Evolutionary conservation across 2,329 filamentous ascomycete genomes (phyloP).

Genomic region (Trichoderma endophyticum): DNA sequence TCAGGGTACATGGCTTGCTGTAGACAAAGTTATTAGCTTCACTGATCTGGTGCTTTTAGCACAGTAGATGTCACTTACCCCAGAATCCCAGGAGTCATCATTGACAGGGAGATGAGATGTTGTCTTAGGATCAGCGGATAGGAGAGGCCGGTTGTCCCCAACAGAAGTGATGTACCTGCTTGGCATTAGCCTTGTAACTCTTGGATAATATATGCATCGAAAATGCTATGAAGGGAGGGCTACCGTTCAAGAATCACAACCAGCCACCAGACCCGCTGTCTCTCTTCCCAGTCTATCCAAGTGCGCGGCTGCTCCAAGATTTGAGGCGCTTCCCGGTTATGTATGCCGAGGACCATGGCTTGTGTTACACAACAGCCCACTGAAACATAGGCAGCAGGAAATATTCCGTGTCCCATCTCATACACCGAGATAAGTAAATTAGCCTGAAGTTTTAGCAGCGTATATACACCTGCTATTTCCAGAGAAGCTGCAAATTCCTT

Average conservation of each 20-base stretch:
- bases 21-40: not conserved
- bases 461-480: constrained; percentile 26
- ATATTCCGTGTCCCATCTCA: constrained; percentile 35
- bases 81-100: constrained; percentile 28
- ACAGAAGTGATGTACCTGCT: constrained; percentile 25
- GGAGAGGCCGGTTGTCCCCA: constrained; percentile 24
- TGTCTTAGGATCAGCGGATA: constrained; percentile 27
- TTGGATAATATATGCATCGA: not conserved
- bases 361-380: constrained; percentile 29
- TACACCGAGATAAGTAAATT: constrained; percentile 31
- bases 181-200: not conserved
- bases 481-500: constrained; percentile 21
- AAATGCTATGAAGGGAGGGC: not conserved
- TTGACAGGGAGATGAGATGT: constrained; percentile 29
- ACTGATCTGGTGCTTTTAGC: not conserved
- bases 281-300: constrained; percentile 33
- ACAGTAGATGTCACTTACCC: not conserved
- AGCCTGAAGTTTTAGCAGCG: constrained; percentile 28
- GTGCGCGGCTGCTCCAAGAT: constrained; percentile 27
- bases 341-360: constrained; percentile 21
- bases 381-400: constrained; percentile 32
- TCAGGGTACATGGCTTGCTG: constrained; percentile 18
- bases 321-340: constrained; percentile 22
- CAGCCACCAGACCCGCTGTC: constrained; percentile 34
- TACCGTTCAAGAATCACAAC: constrained; percentile 34